Evolutionary conservation across 192 early-diverging fungal species (phyloP).

Genomic region (Physocladia obscura): DNA sequence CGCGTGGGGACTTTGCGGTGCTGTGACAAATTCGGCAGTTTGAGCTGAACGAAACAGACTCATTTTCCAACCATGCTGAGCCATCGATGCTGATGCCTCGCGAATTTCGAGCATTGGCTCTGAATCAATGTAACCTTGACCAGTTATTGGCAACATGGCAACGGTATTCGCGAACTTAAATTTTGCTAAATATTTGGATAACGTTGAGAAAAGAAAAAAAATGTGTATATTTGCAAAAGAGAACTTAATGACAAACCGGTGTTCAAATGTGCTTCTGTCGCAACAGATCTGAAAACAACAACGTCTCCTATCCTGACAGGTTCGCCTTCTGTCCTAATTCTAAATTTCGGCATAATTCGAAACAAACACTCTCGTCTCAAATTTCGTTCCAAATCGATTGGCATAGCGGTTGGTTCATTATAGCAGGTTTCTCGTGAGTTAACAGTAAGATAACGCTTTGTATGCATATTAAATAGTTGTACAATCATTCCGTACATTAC

Average conservation of each 20-base stretch:
- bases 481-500: slow-evolving; percentile 36
- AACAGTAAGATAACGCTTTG: slow-evolving; percentile 25
- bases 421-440: slow-evolving; percentile 25
- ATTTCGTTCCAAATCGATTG: slow-evolving; percentile 15
- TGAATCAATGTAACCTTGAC: slow-evolving; percentile 7
- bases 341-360: slow-evolving; percentile 39
- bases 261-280: slow-evolving; percentile 34
- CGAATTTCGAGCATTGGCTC: slow-evolving; percentile 3
- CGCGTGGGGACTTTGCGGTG: background rate
- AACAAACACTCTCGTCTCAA: slow-evolving; percentile 18
- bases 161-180: slow-evolving; percentile 9
- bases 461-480: slow-evolving; percentile 31
- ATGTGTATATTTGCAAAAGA: background rate
- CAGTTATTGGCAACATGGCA: slow-evolving; percentile 18
- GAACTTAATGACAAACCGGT: background rate
- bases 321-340: slow-evolving; percentile 40
- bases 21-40: slow-evolving; percentile 20
- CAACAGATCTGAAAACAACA: slow-evolving; percentile 32
- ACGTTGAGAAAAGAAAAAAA: background rate
- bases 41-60: slow-evolving; percentile 15
- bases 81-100: slow-evolving; percentile 23
- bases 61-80: slow-evolving; percentile 31
- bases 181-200: background rate
- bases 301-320: slow-evolving; percentile 32
- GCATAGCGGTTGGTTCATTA: slow-evolving; percentile 31